A percentile compares a stretch with the other conserved stretches of the same genome.
phyloP scores from a whole-genome alignment of 768 basidiomycete species.

The Leccinum ochraceum region DNA sequence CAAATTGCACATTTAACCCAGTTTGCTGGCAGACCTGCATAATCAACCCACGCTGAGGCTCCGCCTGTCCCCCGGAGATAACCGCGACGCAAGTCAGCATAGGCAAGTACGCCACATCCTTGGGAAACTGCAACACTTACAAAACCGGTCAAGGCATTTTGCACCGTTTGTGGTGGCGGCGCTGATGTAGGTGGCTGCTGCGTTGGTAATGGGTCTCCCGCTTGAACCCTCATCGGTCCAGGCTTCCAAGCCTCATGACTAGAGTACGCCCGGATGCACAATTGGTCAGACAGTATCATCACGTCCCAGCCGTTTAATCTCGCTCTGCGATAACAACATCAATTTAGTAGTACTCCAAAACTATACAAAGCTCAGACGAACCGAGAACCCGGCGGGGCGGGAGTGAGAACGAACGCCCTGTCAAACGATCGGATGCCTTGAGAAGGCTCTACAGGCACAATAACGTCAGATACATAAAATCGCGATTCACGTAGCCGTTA shows the following conservation, averaged over 20 bases:
- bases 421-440: constrained; percentile 91
- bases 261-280: constrained; percentile 82
- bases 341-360: constrained; percentile 2
- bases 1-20: constrained; percentile 74
- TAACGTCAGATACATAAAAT: constrained; percentile 24
- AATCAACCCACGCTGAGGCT: constrained; percentile 69
- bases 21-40: constrained; percentile 73
- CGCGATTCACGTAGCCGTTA: constrained; percentile 4
- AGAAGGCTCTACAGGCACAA: constrained; percentile 51
- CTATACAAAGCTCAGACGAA: constrained; percentile 42
- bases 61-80: constrained; percentile 46
- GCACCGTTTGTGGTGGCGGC: constrained; percentile 42
- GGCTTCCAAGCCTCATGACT: constrained; percentile 77
- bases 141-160: constrained; percentile 52
- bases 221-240: constrained; percentile 74
- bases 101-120: constrained; percentile 1
- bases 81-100: constrained; percentile 12
- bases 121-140: constrained; percentile 43
- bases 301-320: constrained; percentile 87
- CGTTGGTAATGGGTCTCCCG: constrained; percentile 34
- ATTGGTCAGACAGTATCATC: constrained; percentile 85
- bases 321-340: constrained; percentile 49
- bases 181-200: constrained; percentile 28
- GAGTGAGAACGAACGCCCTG: constrained; percentile 84
- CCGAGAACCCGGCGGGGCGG: constrained; percentile 81